phyloP scores from a whole-genome alignment of 108 stramenopile species.

The Ochromonas danica region DNA sequence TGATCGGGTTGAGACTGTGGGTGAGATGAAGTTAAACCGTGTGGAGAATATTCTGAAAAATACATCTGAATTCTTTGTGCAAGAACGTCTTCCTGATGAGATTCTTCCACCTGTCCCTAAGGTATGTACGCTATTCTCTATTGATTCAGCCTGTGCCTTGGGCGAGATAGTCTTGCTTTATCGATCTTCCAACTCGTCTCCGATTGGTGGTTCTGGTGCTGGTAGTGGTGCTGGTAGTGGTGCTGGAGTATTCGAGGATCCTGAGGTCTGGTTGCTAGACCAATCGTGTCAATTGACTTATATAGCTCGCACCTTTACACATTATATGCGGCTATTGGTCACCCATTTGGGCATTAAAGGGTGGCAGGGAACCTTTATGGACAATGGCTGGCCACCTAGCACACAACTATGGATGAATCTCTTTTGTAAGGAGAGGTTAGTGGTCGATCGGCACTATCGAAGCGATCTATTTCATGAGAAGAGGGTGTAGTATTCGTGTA shows the following conservation, averaged over 20 bases:
- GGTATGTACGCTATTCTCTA: background rate
- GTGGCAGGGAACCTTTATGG: constrained; percentile 50
- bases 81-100: background rate
- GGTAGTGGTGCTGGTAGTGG: no score
- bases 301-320: constrained; percentile 46
- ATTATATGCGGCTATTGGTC: constrained; percentile 52
- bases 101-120: background rate
- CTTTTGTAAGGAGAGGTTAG: constrained; percentile 52
- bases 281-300: constrained; percentile 47
- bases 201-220: background rate
- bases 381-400: constrained; percentile 37
- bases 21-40: background rate
- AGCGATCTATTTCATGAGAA: no score
- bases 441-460: background rate
- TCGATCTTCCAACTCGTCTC: background rate
- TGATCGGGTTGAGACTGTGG: background rate
- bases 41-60: background rate
- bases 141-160: constrained; percentile 2
- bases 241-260: constrained; percentile 12
- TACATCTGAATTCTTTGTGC: background rate
- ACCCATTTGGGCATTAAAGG: constrained; percentile 51
- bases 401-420: constrained; percentile 55
- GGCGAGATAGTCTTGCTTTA: constrained; percentile 28
- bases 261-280: constrained; percentile 53
- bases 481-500: no score